Conservation (phyloP, 108 stramenopile genomes). For the Nitzschia sp. region DNA sequence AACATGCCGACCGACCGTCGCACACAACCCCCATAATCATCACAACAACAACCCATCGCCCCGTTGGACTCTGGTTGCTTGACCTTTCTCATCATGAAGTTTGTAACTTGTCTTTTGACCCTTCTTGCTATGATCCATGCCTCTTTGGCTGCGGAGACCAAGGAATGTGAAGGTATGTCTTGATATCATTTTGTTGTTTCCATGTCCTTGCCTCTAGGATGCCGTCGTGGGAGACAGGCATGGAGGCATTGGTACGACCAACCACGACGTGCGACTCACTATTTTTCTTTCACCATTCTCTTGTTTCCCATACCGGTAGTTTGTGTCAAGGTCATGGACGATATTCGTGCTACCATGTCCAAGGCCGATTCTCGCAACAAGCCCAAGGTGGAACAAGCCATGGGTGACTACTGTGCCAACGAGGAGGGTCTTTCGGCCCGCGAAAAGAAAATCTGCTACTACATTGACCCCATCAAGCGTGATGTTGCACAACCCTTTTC, state of each 20-base stretch:
- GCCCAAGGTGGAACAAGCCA: constrained; percentile 73
- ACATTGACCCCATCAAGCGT: constrained; percentile 95
- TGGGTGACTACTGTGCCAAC: constrained; percentile 72
- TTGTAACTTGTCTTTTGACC: constrained; percentile 22
- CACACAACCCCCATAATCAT: too few species aligned
- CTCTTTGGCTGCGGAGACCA: constrained; percentile 27
- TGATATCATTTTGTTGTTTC: too few species aligned
- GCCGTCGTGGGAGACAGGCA: too few species aligned
- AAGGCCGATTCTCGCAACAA: constrained; percentile 67
- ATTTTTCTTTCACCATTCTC: too few species aligned
- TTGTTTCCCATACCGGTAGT: constrained; percentile 35
- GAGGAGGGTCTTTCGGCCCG: constrained; percentile 44
- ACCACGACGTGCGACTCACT: too few species aligned
- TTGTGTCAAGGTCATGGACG: constrained; percentile 89
- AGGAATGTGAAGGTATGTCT: constrained; percentile 46
- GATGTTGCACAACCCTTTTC: constrained; percentile 93
- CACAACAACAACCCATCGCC: too few species aligned
- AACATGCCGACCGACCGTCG: too few species aligned
- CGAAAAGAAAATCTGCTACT: constrained; percentile 98
- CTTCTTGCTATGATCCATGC: constrained; percentile 12
- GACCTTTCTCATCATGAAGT: constrained; percentile 29
- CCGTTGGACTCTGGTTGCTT: too few species aligned
- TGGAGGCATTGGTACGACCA: too few species aligned
- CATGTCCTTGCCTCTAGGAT: too few species aligned
- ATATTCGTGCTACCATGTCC: constrained; percentile 62